Base-by-base conservation (phyloP, 805 yeast species). In the Scheffersomyces stipitis region DNA sequence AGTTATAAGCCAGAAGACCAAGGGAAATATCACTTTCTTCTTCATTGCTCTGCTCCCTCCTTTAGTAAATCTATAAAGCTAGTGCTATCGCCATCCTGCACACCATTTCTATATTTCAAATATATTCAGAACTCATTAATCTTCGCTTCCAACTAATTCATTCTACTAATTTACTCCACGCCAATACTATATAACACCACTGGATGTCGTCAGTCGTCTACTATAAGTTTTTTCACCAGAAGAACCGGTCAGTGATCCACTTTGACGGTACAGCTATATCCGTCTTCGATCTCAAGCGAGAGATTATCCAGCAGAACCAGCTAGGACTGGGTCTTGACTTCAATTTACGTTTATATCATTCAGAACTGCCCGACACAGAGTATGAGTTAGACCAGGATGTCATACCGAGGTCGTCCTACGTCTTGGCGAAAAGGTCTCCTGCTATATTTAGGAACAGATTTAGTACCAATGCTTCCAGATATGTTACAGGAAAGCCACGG, bases 251-350 rank as follows among this genome's bases (percentile, higher is more conserved):
- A 1, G 76, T 95, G 29, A 78, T 93, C 18, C 75, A 82, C 31
- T 93, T 93, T 56, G 99, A 93, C 59, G 99, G 99, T 15, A 91
- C 99, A 0, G 97, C 98, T 18, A 80, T 93, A 28, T 87, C 96
- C 2, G 96, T 90, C 1, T 93, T 91, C 64, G 99, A 93, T 55
- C 67, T 93, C 42, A 93, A 93, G 62, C 81, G 91, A 43, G 98
- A 93, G 49, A 88, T 93, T 34, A 84, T 93, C 29, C 61, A 74
- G 14, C 86, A 81, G 27, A 91, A 90, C 60, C 85, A 80, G 49
- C 69, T 93, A 12, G 88, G 90, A 4, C 82, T 81, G 41, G 95
- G 96, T 1, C 76, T 82, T 2, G 96, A 87, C 54, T 89, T 90
- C 51, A 93, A 87, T 55, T 65, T 93, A 27, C 64, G 76, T 30